Percentiles rank a stretch among this genome's conserved stretches.
These are phyloP conservation scores for Aspergillus pseudoterreus DNA, from an alignment of 2,329 filamentous ascomycete species.

Conservation along the genomic window DNA sequence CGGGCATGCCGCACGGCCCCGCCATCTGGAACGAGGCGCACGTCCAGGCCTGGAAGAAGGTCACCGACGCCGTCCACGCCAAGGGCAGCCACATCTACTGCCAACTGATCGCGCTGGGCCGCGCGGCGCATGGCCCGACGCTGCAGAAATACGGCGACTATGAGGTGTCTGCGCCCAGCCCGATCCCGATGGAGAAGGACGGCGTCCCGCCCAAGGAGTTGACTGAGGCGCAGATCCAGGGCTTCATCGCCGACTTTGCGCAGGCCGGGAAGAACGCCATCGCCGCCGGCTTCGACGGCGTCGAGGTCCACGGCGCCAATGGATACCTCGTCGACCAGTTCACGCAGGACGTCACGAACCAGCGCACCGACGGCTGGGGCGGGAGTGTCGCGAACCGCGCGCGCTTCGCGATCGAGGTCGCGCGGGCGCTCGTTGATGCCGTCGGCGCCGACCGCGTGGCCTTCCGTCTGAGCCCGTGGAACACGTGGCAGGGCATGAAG, in stretches of 20 bases:
- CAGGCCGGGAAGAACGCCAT: conserved; percentile 47
- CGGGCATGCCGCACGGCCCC: conserved; percentile 50
- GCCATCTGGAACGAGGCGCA: conserved; percentile 55
- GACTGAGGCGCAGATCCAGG: conserved; percentile 37
- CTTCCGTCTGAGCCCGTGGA: conserved; percentile 41
- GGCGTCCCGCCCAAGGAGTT: conserved; percentile 23
- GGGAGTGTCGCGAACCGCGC: conserved; percentile 47
- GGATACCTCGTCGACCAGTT: conserved; percentile 50
- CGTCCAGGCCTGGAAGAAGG: conserved; percentile 54
- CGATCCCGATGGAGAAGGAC: conserved; percentile 35
- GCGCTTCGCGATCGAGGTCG: conserved; percentile 52
- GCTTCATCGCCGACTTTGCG: conserved; percentile 37
- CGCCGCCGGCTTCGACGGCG: conserved; percentile 49
- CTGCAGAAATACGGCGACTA: conserved; percentile 5
- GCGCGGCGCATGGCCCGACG: conserved; percentile 44
- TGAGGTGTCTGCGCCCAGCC: conserved; percentile 26
- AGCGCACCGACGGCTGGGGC: conserved; percentile 46
- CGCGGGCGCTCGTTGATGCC: conserved; percentile 34
- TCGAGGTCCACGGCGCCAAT: conserved; percentile 45
- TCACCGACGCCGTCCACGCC: conserved; percentile 60
- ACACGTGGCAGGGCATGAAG: conserved; percentile 41
- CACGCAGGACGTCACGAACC: conserved; percentile 42
- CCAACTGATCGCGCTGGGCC: conserved; percentile 60
- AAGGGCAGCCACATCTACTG: conserved; percentile 57
- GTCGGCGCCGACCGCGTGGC: conserved; percentile 40